Base-by-base conservation (phyloP, 768 basidiomycete genomes). In the Panaeolus papilionaceus region DNA sequence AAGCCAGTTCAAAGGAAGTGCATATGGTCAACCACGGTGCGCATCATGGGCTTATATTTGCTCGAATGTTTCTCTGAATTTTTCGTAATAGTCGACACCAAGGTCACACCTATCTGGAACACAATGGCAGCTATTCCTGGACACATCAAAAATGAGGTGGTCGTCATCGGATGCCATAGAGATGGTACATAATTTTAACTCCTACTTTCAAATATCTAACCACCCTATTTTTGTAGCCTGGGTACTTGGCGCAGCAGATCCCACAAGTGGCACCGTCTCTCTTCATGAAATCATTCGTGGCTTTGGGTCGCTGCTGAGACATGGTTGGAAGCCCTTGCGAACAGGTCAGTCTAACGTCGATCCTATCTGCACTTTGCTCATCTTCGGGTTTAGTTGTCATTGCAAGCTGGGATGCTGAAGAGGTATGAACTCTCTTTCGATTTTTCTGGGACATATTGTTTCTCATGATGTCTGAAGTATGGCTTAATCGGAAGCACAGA, bases 71-170 rank as follows among this genome's bases (percentile, higher is more conserved):
- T 8, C 64, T 63, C 23, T 23, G 23, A 28, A 38, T 26, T 54
- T 47, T 38, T 40, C 63, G 4, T 7, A 6, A 7, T 63, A 89
- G 92, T 97, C 45, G 86, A 94, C 66, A 89, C 85, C 37, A 88
- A 89, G 73, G 86, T 95, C n/a, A 94, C 85, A 2, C 93, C 93
- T 10, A 93, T 96, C 64, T 95, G 93, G 93, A 96, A 96, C 79
- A 83, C 87, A 14, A 68, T 68, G 68, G 83, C 89, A 39, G 69
- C 75, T 37, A 92, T 96, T 67, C 95, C 94, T 7, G 95, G 94
- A 2, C 87, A 90, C 67, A 86, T 96, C 72, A 85, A 85, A 66
- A 90, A 95, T 73, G 96, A 98, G 76, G 88, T 96, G 2, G 89
- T 98, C 23, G 76, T 98, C 8, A 78, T 98, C 63, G 96, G 96